phyloP scores from a whole-genome alignment of 2,329 filamentous ascomycete genomes.

The Pseudonectria foliicola region DNA sequence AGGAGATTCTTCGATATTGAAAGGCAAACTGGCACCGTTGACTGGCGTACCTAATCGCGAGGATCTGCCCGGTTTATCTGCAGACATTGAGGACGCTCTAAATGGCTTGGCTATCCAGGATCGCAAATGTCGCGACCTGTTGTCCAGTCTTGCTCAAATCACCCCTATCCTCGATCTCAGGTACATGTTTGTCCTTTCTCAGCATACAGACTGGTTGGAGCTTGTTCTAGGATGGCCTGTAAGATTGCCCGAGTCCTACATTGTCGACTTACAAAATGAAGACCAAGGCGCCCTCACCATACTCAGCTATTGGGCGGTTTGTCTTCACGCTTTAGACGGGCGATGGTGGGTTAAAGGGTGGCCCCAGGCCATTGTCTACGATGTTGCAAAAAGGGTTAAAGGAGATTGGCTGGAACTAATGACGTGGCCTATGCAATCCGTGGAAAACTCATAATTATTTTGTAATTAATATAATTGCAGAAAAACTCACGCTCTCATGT shows the following conservation, averaged over 20 bases:
- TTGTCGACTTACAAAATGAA: constrained; percentile 1
- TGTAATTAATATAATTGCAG: too few species aligned
- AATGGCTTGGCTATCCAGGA: background rate
- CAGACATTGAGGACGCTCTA: background rate
- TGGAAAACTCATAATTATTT: too few species aligned
- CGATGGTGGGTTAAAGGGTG: constrained; percentile 11
- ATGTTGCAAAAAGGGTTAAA: constrained; percentile 3
- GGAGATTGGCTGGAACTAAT: constrained; percentile 2
- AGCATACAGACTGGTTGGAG: constrained; percentile 2
- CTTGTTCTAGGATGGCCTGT: constrained; percentile 8
- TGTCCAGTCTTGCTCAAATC: background rate
- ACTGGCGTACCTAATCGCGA: background rate
- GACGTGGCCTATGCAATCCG: background rate
- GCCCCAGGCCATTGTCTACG: constrained; percentile 4
- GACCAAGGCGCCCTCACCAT: constrained; percentile 5
- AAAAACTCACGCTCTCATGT: too few species aligned
- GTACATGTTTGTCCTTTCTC: constrained; percentile 3
- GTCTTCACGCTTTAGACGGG: constrained; percentile 3
- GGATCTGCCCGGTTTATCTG: background rate
- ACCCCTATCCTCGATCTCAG: background rate
- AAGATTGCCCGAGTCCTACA: constrained; percentile 4
- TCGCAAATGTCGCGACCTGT: background rate
- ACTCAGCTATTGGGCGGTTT: constrained; percentile 8
- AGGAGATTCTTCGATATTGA: too few species aligned
- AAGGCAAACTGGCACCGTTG: too few species aligned